These are phyloP conservation scores for Boletales sp. DNA, from an alignment of 768 basidiomycete species.

Conservation along the genomic window DNA sequence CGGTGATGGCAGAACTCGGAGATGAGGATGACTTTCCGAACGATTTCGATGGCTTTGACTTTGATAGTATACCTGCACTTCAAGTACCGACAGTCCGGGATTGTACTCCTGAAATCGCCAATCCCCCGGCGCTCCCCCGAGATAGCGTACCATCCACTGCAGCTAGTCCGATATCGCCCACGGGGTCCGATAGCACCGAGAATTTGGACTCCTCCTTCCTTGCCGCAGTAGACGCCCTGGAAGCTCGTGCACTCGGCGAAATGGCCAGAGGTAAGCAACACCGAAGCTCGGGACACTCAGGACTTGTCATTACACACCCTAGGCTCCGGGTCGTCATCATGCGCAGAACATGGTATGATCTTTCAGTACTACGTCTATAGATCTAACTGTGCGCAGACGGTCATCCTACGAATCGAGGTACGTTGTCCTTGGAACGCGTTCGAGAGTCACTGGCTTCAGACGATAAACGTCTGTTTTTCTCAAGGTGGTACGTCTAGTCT, in stretches of 20 bases:
- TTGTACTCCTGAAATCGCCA: neutral
- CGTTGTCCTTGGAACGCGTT: constrained; percentile 2
- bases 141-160: neutral
- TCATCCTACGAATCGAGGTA: constrained; percentile 2
- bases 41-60: constrained; percentile 48
- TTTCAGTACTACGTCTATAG: neutral
- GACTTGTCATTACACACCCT: neutral
- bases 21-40: constrained; percentile 56
- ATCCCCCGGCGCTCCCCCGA: neutral
- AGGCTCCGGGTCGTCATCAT: neutral
- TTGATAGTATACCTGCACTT: constrained; percentile 36
- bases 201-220: constrained; percentile 27
- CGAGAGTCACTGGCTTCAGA: neutral
- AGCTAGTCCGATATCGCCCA: constrained; percentile 13
- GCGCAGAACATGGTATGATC: constrained; percentile 5
- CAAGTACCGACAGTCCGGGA: constrained; percentile 9
- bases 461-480: neutral
- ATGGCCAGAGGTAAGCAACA: constrained; percentile 8
- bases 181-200: constrained; percentile 5
- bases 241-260: constrained; percentile 29
- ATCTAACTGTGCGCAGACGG: constrained; percentile 10
- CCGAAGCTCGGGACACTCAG: neutral
- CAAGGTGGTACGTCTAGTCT: constrained; percentile 17
- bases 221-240: constrained; percentile 44
- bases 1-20: constrained; percentile 22